Evolutionary conservation across 169 alveolate genomes (phyloP).

Genomic region (Plasmodium coatneyi): DNA sequence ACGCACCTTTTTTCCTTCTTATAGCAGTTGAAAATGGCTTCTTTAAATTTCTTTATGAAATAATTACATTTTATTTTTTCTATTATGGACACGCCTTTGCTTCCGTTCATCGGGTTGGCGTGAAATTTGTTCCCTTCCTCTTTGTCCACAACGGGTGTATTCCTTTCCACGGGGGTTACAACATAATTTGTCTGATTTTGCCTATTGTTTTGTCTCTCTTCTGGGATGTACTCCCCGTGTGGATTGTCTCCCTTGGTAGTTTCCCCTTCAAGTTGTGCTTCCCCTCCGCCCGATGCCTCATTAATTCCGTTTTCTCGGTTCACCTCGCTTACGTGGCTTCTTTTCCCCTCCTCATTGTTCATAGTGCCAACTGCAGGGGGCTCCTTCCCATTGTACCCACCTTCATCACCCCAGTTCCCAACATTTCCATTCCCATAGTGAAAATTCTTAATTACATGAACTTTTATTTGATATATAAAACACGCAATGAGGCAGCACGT

Average conservation of each 20-base stretch:
- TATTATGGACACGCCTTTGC: slow-evolving; percentile 10
- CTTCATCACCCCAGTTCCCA: not conserved
- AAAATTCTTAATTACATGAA: slow-evolving; percentile 66
- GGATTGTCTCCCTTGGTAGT: not conserved
- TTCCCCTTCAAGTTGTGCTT: not conserved
- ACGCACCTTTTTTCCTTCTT: slow-evolving; percentile 74
- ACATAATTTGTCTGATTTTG: not conserved
- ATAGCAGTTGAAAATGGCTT: slow-evolving; percentile 72
- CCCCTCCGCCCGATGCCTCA: not conserved
- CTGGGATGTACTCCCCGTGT: not conserved
- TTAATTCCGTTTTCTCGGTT: not conserved
- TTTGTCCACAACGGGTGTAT: not conserved
- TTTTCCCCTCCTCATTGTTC: not conserved
- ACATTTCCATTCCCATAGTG: slow-evolving; percentile 23
- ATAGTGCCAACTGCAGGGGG: not conserved
- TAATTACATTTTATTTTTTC: slow-evolving; percentile 69
- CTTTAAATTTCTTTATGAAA: slow-evolving; percentile 67
- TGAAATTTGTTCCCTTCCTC: slow-evolving; percentile 2
- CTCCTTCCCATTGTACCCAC: not conserved
- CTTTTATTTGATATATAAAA: slow-evolving; percentile 72
- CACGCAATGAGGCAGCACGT: slow-evolving; percentile 74
- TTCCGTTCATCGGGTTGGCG: not conserved
- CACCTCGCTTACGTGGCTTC: not conserved
- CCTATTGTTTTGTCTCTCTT: not conserved
- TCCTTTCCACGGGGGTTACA: not conserved